Base-by-base conservation (phyloP, 2,329 filamentous ascomycete species). In the Fusarium caatingaense region DNA sequence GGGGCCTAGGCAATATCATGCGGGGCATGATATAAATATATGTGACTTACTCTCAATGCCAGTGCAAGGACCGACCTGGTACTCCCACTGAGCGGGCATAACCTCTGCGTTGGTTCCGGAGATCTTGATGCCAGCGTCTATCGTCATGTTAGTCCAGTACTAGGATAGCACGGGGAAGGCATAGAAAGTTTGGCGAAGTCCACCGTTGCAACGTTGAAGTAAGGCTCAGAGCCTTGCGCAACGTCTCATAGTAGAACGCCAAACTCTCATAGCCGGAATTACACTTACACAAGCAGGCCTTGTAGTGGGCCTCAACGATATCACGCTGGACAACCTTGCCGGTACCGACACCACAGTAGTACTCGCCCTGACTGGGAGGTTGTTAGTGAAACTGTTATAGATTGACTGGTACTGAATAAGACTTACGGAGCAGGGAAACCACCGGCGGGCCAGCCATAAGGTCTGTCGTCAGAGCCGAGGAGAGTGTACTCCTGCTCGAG, bases 31-130 rank as follows among this genome's bases (percentile, higher is more conserved):
- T 37, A 16, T 32, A 9, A 4, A 12, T 10, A 9, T 40, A 13
- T 27, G 3, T 16, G 34, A 86, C 89, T 84, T 82, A 93, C 91
- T 92, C 80, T 91, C 86, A 76, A 98, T 98, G 71, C 94, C 95
- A 57, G 85, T 82, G 83, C 93, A 97, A 71, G 95, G 95, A 61
- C 95, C 95, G 77, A 98, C 93, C 81, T 98, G 95, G 90, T 93
- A 98, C 83, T 98, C 95, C 95, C 95, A 98, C 84, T 98, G 95
- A 66, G 92, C 94, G 71, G 94, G 92, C 93, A 98, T 97, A 78
- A 99, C 96, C 88, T 99, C 96, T 73, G 96, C 96, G 83, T 99
- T 99, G 85, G 96, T 98, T 78, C 96, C 96, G 27, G 94, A 97
- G 83, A 99, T 98, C 82, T 94, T 91, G 83, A 99, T 88, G 65